Base-by-base conservation (phyloP, 176 grass and related monocot genomes). In the Typha latifolia region DNA sequence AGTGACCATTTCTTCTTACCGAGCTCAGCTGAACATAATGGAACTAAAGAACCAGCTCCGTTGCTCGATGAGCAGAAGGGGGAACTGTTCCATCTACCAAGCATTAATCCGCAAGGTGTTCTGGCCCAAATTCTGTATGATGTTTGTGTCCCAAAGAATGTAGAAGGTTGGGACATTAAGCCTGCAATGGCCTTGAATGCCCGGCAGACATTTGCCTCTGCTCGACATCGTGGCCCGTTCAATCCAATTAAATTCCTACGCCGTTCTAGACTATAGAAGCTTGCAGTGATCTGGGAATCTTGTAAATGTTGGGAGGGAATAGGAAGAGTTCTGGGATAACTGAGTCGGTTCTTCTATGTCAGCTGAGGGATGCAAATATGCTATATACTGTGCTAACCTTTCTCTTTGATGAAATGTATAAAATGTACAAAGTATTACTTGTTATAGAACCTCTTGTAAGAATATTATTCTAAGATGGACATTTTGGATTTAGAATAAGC, bases 81-180 rank as follows among this genome's bases (percentile, higher is more conserved):
- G 5, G 69, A 81, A 63, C 49, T 87, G 47, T 78, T 81, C 51
- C 72, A 87, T 68, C 62, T 79, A 64, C 84, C 86, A 51, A 80
- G 77, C 67, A 94, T 90, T 69, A 81, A 99, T 61, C 89, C 89
- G 62, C 84, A 94, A 67, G 95, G 95, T 29, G 84, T 99, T 34
- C 81, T 99, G 51, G 86, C 84, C 3, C 95, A 99, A 74, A 85
- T 99, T 22, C 73, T 99, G 32, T 85, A 81, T 51, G 95, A 99
- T 74, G 95, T 87, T 32, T 99, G 86, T 64, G 81, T 94, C 69
- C 89, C 95, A 1, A 90, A 83, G 68, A 93, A 90, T 69, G 69
- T 99, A 3, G 95, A 99, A 82, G 95, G 86, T 49, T 99, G 95
- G 89, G 95, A 94, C 62, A 94, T 99, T 63, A 93, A 94, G 75